These are phyloP conservation scores for Alternaria ventricosa DNA, from an alignment of 2,329 filamentous ascomycete species.

Conservation along the genomic window DNA sequence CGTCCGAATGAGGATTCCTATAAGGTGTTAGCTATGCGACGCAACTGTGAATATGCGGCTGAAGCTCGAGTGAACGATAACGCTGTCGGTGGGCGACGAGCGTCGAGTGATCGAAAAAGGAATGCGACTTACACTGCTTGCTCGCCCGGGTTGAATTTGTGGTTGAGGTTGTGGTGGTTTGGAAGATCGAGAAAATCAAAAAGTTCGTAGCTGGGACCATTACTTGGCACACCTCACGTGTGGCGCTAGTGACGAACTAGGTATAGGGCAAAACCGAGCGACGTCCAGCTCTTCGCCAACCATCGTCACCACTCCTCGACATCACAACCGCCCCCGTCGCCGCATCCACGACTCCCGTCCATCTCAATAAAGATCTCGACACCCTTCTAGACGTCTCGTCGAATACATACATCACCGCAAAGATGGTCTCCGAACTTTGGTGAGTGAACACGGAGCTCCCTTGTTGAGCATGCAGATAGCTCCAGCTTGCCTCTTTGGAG, in stretches of 20 bases:
- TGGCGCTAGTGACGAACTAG: constrained; percentile 18
- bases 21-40: background rate
- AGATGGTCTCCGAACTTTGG: constrained; percentile 83
- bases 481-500: constrained; percentile 43
- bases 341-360: constrained; percentile 35
- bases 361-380: constrained; percentile 39
- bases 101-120: background rate
- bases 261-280: constrained; percentile 24
- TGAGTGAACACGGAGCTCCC: constrained; percentile 61
- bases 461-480: constrained; percentile 38
- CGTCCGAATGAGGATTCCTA: constrained; percentile 42
- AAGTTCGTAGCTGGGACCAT: constrained; percentile 11
- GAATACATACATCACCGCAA: constrained; percentile 49
- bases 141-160: constrained; percentile 33
- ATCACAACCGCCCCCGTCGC: constrained; percentile 35
- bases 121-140: constrained; percentile 39
- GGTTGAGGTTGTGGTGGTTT: constrained; percentile 13
- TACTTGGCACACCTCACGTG: constrained; percentile 34
- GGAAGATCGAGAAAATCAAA: constrained; percentile 11
- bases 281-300: constrained; percentile 38
- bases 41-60: background rate
- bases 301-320: constrained; percentile 47
- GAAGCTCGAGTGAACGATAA: background rate
- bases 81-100: background rate
- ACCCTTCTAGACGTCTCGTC: constrained; percentile 25